Evolutionary conservation across 352 stramenopile genomes (phyloP).

Genomic region (Aphanomyces stellatus): DNA sequence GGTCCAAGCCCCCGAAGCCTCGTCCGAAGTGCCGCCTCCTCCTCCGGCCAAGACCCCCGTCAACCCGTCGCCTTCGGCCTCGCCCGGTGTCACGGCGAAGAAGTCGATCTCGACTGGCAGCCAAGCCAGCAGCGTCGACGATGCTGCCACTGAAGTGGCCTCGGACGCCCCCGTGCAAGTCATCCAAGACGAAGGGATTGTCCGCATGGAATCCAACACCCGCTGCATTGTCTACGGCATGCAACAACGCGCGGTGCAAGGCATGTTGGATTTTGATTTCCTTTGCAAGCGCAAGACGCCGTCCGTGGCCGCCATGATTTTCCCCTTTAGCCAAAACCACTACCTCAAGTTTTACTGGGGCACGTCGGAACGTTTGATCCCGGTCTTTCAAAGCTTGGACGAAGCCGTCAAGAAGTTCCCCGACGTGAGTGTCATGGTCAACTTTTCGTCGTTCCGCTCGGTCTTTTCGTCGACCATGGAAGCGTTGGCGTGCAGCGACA

Average conservation of each 20-base stretch:
- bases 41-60: slow-evolving; percentile 7
- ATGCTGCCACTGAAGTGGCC: neutral
- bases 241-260: slow-evolving; percentile 90
- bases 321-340: slow-evolving; percentile 94
- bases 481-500: slow-evolving; percentile 86
- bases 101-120: neutral
- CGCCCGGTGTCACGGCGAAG: neutral
- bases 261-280: slow-evolving; percentile 98
- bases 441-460: slow-evolving; percentile 97
- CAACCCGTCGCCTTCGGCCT: neutral
- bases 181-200: slow-evolving; percentile 78
- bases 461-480: slow-evolving; percentile 94
- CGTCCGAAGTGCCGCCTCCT: neutral
- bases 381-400: slow-evolving; percentile 86
- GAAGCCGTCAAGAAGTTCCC: slow-evolving; percentile 90
- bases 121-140: neutral
- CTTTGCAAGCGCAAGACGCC: slow-evolving; percentile 93
- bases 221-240: slow-evolving; percentile 93
- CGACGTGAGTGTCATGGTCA: slow-evolving; percentile 92
- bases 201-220: slow-evolving; percentile 81
- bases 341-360: slow-evolving; percentile 97
- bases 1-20: slow-evolving; percentile 36
- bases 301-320: slow-evolving; percentile 91
- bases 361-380: slow-evolving; percentile 90
- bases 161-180: slow-evolving; percentile 26